Conservation (phyloP, 2,329 filamentous ascomycete genomes). For the Metarhizium robertsii region DNA sequence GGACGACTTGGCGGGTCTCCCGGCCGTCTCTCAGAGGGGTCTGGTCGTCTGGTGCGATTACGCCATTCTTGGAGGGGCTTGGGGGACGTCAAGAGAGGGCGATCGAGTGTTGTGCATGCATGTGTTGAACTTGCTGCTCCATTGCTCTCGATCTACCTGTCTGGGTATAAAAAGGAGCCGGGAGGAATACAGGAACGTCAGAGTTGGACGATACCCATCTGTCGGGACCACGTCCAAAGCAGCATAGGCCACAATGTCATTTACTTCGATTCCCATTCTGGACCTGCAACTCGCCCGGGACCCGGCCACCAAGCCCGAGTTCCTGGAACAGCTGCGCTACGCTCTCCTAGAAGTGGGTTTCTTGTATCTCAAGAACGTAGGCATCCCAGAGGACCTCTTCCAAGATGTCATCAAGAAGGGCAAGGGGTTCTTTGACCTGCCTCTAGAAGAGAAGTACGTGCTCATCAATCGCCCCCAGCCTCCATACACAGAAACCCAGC, state of each 20-base stretch:
- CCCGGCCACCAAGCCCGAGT: slow-evolving; percentile 58
- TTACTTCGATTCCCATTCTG: slow-evolving; percentile 67
- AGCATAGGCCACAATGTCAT: slow-evolving; percentile 43
- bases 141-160: not conserved
- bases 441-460: slow-evolving; percentile 63
- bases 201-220: not conserved
- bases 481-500: not conserved
- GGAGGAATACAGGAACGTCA: not conserved
- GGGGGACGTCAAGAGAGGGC: not conserved
- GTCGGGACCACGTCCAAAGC: not conserved
- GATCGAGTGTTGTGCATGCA: not conserved
- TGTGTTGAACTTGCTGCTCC: not conserved
- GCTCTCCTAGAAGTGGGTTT: slow-evolving; percentile 84
- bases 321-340: slow-evolving; percentile 61
- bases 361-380: slow-evolving; percentile 73
- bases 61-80: not conserved
- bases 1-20: not conserved
- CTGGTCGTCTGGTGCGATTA: slow-evolving; percentile 1
- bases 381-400: slow-evolving; percentile 57
- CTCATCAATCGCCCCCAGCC: not conserved
- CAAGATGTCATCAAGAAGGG: slow-evolving; percentile 57
- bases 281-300: slow-evolving; percentile 60
- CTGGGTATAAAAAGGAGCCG: not conserved
- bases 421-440: slow-evolving; percentile 67
- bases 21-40: not conserved